Base-by-base conservation (phyloP, 108 stramenopile species). In the Phaeodactylum tricornutum region DNA sequence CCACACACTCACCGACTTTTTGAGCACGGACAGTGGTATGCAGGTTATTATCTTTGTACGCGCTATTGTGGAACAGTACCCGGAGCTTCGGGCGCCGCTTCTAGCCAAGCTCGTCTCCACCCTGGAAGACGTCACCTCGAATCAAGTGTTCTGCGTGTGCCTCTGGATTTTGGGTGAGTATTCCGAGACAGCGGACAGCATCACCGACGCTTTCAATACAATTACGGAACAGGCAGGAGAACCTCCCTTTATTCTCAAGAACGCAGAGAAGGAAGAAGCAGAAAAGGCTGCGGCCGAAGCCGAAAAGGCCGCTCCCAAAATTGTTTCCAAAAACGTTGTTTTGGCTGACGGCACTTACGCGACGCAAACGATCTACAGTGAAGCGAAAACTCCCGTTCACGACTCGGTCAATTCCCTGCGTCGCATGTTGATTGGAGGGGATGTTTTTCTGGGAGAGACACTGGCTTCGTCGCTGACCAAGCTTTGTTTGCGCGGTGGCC, bases 131-230 rank as follows among this genome's bases (percentile, higher is more conserved):
- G 87, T 99, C 26, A 61, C 57, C 6, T 74, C 75, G 30, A 76
- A 80, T 28, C 71, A 77, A 19, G 99, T 98, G 37, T 75, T 96
- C 71, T 90, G 92, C 43, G 90, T 97, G 29, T 91, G 92, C 29
- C 59, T 98, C n/a, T 99, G 99, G 99, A 94, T 99, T 49, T 55
- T 99, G 20, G 96, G 99, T 43, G 95, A 98, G 66, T 99, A 96
- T 67, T 76, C 83, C 41, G 90, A 77, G 43, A 66, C 70, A 0
- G 59, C 57, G 7, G 89, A 86, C 37, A 50, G 61, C 24, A 57
- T 84, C 35, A 47, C 49, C 15, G 81, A 86, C 38, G 87, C 88
- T n/a, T 94, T 86, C 62, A 81, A 77, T 40, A 61, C 55, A 14
- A 72, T 94, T 40, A 59, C 73, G 20, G 62, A 72, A 41, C 75